Evolutionary conservation across 495 filamentous ascomycete genomes (phyloP).

Genomic region (Tuber brumale): DNA sequence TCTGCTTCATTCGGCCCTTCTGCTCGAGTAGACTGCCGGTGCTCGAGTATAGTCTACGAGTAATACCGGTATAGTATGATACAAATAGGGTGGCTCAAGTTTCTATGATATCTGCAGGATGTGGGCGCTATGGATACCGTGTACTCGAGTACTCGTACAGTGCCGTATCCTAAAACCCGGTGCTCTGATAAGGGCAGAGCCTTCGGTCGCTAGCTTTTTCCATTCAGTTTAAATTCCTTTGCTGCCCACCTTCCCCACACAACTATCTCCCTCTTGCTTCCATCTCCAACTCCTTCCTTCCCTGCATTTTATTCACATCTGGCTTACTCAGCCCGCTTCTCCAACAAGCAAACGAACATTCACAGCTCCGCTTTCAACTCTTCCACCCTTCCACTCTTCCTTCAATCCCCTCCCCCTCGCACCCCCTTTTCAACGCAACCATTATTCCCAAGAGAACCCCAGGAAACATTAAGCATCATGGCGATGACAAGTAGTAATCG

Average conservation of each 20-base stretch:
- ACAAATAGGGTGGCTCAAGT: neutral
- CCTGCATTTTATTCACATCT: neutral
- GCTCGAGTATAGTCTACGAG: too few relatives aligned
- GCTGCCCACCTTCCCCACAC: neutral
- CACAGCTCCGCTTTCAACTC: constrained; percentile 1
- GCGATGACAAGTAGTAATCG: constrained; percentile 43
- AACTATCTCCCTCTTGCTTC: neutral
- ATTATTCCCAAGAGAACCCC: constrained; percentile 15
- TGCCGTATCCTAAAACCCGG: neutral
- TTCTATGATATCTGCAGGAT: neutral
- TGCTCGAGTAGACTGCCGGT: too few relatives aligned
- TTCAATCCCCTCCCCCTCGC: constrained; percentile 7
- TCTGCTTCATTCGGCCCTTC: too few relatives aligned
- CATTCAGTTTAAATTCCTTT: neutral
- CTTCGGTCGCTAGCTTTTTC: neutral
- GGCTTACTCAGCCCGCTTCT: neutral
- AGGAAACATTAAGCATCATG: constrained; percentile 36
- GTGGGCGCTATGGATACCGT: neutral
- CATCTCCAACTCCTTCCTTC: neutral
- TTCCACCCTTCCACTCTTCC: constrained; percentile 9
- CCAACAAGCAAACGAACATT: neutral
- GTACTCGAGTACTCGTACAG: neutral
- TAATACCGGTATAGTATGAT: too few relatives aligned
- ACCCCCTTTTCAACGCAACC: constrained; percentile 12
- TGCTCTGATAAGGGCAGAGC: neutral